Evolutionary conservation across 139 green algal genomes (phyloP).

Genomic region (Nannochloris sp.): DNA sequence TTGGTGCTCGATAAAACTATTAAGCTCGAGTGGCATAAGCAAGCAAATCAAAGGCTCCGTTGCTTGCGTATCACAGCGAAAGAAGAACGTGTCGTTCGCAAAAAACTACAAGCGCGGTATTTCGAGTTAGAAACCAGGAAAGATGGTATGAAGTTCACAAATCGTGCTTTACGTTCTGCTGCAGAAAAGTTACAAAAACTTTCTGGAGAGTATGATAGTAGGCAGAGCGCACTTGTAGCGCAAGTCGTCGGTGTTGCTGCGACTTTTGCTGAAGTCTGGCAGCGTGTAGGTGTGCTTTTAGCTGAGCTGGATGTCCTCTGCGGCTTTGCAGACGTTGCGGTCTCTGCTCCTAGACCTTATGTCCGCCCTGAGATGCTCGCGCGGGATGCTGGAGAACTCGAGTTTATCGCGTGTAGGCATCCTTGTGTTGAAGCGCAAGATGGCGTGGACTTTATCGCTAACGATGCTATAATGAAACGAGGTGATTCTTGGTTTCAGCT

Average conservation of each 20-base stretch:
- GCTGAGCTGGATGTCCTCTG: conserved; percentile 87
- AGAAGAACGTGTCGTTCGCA: conserved; percentile 81
- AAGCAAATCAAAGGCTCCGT: conserved; percentile 46
- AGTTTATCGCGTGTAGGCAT: conserved; percentile 65
- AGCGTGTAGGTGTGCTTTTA: conserved; percentile 57
- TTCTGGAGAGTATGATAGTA: conserved; percentile 55
- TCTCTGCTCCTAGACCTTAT: conserved; percentile 67
- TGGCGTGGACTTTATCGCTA: conserved; percentile 78
- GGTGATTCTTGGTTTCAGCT: conserved; percentile 89
- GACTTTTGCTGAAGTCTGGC: conserved; percentile 89
- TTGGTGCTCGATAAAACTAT: conserved; percentile 79
- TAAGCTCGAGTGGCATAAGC: conserved; percentile 90
- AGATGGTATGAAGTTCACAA: conserved; percentile 96
- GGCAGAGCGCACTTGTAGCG: conserved; percentile 72
- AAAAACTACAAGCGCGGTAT: conserved; percentile 73
- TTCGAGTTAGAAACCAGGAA: conserved; percentile 80
- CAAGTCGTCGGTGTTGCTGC: conserved; percentile 85
- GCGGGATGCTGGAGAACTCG: conserved; percentile 19
- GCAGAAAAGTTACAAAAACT: conserved; percentile 58
- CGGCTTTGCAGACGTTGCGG: conserved; percentile 84
- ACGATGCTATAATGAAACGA: conserved; percentile 58
- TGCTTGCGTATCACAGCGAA: conserved; percentile 90
- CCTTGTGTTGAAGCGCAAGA: conserved; percentile 92
- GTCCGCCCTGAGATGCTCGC: conserved; percentile 53
- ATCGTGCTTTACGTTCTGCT: conserved; percentile 48